Percentiles rank a stretch among this genome's conserved stretches.
Conservation (phyloP, 1,284 basidiomycete genomes). For the Trametes sp. region DNA sequence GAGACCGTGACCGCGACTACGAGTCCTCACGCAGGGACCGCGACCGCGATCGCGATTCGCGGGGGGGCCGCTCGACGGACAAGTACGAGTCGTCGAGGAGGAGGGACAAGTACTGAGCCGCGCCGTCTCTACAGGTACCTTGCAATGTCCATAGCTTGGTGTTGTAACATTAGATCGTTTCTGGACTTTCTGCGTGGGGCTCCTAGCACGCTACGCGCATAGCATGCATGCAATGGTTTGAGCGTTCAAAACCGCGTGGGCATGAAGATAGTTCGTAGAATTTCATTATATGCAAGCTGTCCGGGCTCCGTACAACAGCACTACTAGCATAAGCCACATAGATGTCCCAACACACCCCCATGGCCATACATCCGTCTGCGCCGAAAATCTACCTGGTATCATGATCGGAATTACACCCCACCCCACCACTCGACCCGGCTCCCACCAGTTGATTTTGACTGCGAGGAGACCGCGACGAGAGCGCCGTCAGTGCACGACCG, state of each 20-base stretch:
- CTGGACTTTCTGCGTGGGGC: too few species aligned
- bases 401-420: background rate
- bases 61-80: constrained; percentile 26
- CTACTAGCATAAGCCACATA: background rate
- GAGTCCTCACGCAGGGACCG: constrained; percentile 15
- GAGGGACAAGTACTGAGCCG: constrained; percentile 20
- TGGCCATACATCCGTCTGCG: background rate
- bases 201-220: too few species aligned
- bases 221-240: too few species aligned
- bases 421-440: too few species aligned
- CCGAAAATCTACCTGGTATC: too few species aligned
- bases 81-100: constrained; percentile 28
- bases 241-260: too few species aligned
- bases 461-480: too few species aligned
- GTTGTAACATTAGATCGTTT: constrained; percentile 4
- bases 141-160: background rate
- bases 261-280: background rate
- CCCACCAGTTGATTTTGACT: too few species aligned
- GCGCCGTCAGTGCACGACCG: constrained; percentile 47
- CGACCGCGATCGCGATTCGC: constrained; percentile 26
- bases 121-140: too few species aligned
- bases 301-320: background rate
- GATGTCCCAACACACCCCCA: background rate
- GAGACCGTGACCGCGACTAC: constrained; percentile 23
- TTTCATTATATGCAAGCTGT: background rate